Evolutionary conservation across 257 asterid species (phyloP).

Genomic region (Solanum sejunctum): DNA sequence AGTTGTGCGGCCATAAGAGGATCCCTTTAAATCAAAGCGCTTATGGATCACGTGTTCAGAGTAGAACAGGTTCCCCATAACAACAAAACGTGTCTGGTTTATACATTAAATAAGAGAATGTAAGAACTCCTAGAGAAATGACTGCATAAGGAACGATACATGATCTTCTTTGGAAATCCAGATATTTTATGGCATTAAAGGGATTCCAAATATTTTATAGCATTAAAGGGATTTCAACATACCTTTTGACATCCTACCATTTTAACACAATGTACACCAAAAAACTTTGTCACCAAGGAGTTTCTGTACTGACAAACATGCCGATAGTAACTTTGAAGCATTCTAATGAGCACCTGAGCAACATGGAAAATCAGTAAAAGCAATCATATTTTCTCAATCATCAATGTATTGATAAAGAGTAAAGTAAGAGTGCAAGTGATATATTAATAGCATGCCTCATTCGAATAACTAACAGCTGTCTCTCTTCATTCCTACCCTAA

Average conservation of each 20-base stretch:
- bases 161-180: neutral
- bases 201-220: neutral
- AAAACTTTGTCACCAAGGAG: constrained; percentile 16
- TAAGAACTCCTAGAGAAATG: neutral
- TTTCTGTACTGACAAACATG: constrained; percentile 8
- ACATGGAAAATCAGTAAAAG: neutral
- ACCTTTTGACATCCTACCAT: constrained; percentile 18
- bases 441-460: neutral
- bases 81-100: constrained; percentile 38
- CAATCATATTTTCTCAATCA: neutral
- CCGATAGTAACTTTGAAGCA: constrained; percentile 13
- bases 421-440: neutral
- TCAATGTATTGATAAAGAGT: neutral
- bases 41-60: constrained; percentile 68
- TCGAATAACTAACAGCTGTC: neutral
- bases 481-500: neutral
- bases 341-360: constrained; percentile 14
- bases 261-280: constrained; percentile 17
- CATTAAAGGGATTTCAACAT: neutral
- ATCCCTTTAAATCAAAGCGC: constrained; percentile 75
- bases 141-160: neutral
- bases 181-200: neutral
- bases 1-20: constrained; percentile 71
- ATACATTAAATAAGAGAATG: neutral
- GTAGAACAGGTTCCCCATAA: constrained; percentile 82